Conservation (phyloP, 768 basidiomycete genomes). For the Leccinum fibrillosum region DNA sequence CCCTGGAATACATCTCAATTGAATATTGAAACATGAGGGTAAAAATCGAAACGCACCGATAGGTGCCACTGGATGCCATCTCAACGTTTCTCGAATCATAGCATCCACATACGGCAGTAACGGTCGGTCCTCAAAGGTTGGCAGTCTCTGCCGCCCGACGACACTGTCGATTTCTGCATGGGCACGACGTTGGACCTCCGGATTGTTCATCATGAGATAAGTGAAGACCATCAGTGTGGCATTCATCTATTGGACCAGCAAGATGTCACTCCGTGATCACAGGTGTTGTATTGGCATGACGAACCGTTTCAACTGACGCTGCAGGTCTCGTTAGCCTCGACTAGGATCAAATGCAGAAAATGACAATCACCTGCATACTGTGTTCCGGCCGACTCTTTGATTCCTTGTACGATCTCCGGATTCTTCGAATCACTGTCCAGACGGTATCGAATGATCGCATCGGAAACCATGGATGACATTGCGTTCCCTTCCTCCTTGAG, state of each 20-base stretch:
- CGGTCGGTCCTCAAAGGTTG: background rate
- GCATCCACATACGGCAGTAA: background rate
- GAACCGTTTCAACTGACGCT: background rate
- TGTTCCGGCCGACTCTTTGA: background rate
- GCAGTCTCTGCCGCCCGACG: background rate
- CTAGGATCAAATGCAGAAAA: background rate
- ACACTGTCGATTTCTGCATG: background rate
- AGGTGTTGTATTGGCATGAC: background rate
- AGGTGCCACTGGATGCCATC: background rate
- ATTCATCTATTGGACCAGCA: background rate
- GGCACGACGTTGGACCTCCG: background rate
- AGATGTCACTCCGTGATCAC: background rate
- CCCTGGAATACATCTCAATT: background rate
- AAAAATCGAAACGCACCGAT: background rate
- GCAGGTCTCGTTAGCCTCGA: too few species aligned
- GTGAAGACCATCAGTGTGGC: background rate
- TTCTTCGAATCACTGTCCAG: background rate
- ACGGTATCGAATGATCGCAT: background rate
- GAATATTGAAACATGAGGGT: background rate
- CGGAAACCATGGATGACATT: background rate
- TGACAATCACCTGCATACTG: background rate
- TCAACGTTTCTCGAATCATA: background rate
- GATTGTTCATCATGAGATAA: background rate
- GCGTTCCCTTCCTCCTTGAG: background rate
- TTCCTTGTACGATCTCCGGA: background rate